These are phyloP conservation scores for Boletus calvinii DNA, from an alignment of 1,284 basidiomycete species.

Conservation along the genomic window DNA sequence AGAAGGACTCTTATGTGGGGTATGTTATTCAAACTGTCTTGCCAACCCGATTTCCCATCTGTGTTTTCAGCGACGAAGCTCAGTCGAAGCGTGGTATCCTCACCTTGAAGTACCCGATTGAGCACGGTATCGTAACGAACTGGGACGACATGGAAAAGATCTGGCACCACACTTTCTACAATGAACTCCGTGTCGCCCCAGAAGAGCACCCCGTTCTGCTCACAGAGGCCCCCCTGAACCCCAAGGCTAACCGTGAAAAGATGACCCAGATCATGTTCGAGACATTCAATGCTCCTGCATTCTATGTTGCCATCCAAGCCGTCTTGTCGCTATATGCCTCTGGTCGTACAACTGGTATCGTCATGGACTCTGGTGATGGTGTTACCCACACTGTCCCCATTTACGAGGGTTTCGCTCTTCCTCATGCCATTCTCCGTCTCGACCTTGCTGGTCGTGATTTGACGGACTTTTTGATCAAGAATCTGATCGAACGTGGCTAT, in stretches of 20 bases:
- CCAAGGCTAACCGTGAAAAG: slow-evolving; percentile 91
- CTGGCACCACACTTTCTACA: slow-evolving; percentile 88
- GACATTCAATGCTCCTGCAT: slow-evolving; percentile 88
- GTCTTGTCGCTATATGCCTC: slow-evolving; percentile 89
- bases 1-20: slow-evolving; percentile 83
- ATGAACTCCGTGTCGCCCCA: slow-evolving; percentile 73
- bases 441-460: slow-evolving; percentile 95
- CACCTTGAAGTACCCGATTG: slow-evolving; percentile 80
- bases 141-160: slow-evolving; percentile 95
- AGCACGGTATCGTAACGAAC: slow-evolving; percentile 86
- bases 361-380: slow-evolving; percentile 90
- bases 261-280: slow-evolving; percentile 97
- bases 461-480: slow-evolving; percentile 91
- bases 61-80: slow-evolving; percentile 68
- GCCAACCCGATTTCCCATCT: not conserved
- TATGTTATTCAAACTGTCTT: slow-evolving; percentile 28
- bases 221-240: slow-evolving; percentile 87
- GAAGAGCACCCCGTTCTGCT: slow-evolving; percentile 91
- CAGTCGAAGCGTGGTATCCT: slow-evolving; percentile 93
- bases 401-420: slow-evolving; percentile 90
- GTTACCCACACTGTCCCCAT: slow-evolving; percentile 90
- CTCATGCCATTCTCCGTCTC: slow-evolving; percentile 93
- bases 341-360: slow-evolving; percentile 87
- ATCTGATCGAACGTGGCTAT: slow-evolving; percentile 93
- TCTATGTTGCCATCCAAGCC: slow-evolving; percentile 90